These are phyloP conservation scores for Volvariella surrecta DNA, from an alignment of 1,284 basidiomycete genomes.

Conservation along the genomic window DNA sequence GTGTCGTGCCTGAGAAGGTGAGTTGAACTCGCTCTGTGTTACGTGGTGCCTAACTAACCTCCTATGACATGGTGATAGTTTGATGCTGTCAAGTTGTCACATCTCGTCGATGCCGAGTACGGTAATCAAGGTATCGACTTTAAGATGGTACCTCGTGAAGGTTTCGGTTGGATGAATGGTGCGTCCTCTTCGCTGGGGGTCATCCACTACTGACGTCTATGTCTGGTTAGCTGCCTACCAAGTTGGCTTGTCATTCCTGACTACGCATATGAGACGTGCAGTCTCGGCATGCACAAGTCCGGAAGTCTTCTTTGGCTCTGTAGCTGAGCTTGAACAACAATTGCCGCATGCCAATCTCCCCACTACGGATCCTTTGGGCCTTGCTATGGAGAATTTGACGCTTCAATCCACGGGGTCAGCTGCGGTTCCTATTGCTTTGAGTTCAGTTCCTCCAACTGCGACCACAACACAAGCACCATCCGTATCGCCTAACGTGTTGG, in stretches of 20 bases:
- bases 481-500: too few relatives aligned
- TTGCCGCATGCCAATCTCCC: slow-evolving; percentile 27
- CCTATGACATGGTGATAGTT: slow-evolving; percentile 42
- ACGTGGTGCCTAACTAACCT: slow-evolving; percentile 3
- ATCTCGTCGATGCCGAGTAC: slow-evolving; percentile 96
- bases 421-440: too few relatives aligned
- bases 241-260: slow-evolving; percentile 91
- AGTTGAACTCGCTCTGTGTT: slow-evolving; percentile 8
- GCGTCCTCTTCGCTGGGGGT: slow-evolving; percentile 16
- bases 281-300: slow-evolving; percentile 90
- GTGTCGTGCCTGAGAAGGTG: slow-evolving; percentile 94
- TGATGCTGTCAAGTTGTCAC: slow-evolving; percentile 91
- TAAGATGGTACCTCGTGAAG: slow-evolving; percentile 92
- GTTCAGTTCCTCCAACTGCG: too few relatives aligned
- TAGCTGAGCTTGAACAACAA: slow-evolving; percentile 11
- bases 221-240: slow-evolving; percentile 73
- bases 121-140: slow-evolving; percentile 98
- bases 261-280: slow-evolving; percentile 89
- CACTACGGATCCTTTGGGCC: slow-evolving; percentile 53
- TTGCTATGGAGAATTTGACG: slow-evolving; percentile 58
- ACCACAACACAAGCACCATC: too few relatives aligned
- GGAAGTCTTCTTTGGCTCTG: slow-evolving; percentile 77
- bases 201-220: slow-evolving; percentile 12
- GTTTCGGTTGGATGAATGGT: slow-evolving; percentile 98
- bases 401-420: background rate